Evolutionary conservation across 2,329 filamentous ascomycete genomes (phyloP).

Genomic region (Furcasterigmium furcatum): DNA sequence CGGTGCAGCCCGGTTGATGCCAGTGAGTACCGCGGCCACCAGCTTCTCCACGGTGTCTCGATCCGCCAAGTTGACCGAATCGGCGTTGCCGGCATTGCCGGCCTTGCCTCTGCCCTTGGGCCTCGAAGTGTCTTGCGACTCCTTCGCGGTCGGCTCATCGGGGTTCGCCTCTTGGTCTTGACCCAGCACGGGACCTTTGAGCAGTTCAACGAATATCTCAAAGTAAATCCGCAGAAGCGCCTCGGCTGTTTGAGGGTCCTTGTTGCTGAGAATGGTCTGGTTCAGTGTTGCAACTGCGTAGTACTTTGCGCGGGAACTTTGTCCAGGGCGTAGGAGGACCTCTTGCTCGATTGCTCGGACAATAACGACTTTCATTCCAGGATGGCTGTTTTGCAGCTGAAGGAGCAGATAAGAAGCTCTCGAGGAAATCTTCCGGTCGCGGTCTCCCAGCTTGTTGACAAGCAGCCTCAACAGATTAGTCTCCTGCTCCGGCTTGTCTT

Average conservation of each 20-base stretch:
- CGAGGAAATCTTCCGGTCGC: constrained; percentile 92
- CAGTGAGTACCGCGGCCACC: constrained; percentile 85
- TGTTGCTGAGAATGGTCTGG: constrained; percentile 86
- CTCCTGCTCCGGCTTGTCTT: constrained; percentile 96
- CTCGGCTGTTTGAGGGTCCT: constrained; percentile 77
- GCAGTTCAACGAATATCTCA: constrained; percentile 74
- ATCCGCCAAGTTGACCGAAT: constrained; percentile 28
- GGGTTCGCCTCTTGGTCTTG: constrained; percentile 2
- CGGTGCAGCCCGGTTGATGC: constrained; percentile 93
- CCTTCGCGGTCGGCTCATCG: constrained; percentile 8
- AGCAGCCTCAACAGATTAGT: constrained; percentile 86
- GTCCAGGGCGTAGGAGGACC: constrained; percentile 80
- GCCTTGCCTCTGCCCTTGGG: constrained; percentile 15
- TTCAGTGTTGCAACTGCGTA: constrained; percentile 96
- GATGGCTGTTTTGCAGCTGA: constrained; percentile 84
- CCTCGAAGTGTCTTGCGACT: constrained; percentile 14
- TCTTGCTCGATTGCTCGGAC: constrained; percentile 84
- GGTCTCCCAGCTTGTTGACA: constrained; percentile 95
- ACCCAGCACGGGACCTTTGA: constrained; percentile 48
- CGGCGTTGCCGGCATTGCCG: constrained; percentile 17
- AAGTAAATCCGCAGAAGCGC: constrained; percentile 90
- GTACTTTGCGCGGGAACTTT: constrained; percentile 86
- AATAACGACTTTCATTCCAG: constrained; percentile 89
- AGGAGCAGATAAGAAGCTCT: constrained; percentile 90
- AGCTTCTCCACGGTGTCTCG: constrained; percentile 85